phyloP scores from a whole-genome alignment of 768 basidiomycete species.

The Xerocomus spinulosus region DNA sequence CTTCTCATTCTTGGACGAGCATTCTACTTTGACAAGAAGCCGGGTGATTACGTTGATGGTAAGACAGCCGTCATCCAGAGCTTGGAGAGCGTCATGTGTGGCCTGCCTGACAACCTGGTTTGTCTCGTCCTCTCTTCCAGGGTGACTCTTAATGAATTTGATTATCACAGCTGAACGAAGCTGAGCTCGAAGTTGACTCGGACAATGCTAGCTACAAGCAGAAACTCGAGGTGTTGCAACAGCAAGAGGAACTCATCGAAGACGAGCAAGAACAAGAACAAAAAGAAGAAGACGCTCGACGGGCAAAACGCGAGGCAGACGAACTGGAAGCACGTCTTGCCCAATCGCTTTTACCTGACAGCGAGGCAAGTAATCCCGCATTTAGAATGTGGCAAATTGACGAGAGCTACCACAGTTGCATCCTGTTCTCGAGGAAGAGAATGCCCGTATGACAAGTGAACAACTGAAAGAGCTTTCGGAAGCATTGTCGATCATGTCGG shows the following conservation, averaged over 20 bases:
- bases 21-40: conserved; percentile 84
- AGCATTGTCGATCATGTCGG: conserved; percentile 84
- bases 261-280: conserved; percentile 98
- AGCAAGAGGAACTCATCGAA: conserved; percentile 99
- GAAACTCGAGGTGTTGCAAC: conserved; percentile 94
- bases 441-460: conserved; percentile 96
- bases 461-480: conserved; percentile 93
- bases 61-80: conserved; percentile 76
- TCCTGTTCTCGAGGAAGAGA: conserved; percentile 55
- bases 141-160: background rate
- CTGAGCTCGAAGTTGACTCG: conserved; percentile 92
- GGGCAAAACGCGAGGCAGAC: conserved; percentile 74
- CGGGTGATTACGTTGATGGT: conserved; percentile 72
- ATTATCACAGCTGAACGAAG: conserved; percentile 80
- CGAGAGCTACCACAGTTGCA: conserved; percentile 42
- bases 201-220: conserved; percentile 96
- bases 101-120: conserved; percentile 91
- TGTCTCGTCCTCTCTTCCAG: conserved; percentile 25
- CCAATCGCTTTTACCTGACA: conserved; percentile 80
- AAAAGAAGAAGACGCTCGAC: conserved; percentile 88
- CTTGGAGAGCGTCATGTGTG: conserved; percentile 85
- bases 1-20: conserved; percentile 91
- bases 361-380: conserved; percentile 56
- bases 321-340: conserved; percentile 77
- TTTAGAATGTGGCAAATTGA: background rate